Percentiles rank a stretch among this genome's conserved stretches.
Conservation (phyloP, 2,329 filamentous ascomycete species). For the Aspergillus awamori region DNA sequence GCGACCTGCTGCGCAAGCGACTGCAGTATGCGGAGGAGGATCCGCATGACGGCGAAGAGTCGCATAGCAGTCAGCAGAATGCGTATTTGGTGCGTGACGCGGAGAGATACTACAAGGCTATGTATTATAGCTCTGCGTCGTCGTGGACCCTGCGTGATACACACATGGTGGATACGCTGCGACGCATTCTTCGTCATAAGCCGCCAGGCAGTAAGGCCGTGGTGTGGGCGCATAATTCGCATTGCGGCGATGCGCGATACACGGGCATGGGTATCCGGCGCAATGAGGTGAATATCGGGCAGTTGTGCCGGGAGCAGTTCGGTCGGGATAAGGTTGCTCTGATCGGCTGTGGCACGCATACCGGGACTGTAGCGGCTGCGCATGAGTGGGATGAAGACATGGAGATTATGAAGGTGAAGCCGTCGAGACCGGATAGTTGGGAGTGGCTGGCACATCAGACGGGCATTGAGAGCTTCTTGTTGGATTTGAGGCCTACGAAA, state of each 20-base stretch:
- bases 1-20: conserved; percentile 47
- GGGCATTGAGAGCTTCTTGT: conserved; percentile 48
- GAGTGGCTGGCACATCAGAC: conserved; percentile 54
- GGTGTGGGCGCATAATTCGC: conserved; percentile 59
- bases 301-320: conserved; percentile 54
- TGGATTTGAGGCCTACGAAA: conserved; percentile 48
- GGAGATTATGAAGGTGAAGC: conserved; percentile 53
- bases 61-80: conserved; percentile 55
- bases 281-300: conserved; percentile 56
- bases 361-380: conserved; percentile 57
- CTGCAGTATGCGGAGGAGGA: conserved; percentile 43
- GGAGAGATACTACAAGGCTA: conserved; percentile 56
- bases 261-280: conserved; percentile 52
- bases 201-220: conserved; percentile 48
- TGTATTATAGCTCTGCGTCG: conserved; percentile 54
- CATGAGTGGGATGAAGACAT: conserved; percentile 56
- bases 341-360: conserved; percentile 54
- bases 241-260: conserved; percentile 57
- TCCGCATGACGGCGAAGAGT: conserved; percentile 49
- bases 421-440: conserved; percentile 52
- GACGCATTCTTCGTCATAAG: conserved; percentile 48
- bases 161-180: conserved; percentile 56
- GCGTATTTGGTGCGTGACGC: conserved; percentile 54
- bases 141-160: conserved; percentile 57
- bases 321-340: conserved; percentile 46